Percentiles rank a stretch among this genome's conserved stretches.
phyloP scores from a whole-genome alignment of 2,329 filamentous ascomycete genomes.

The Colletotrichum trifolii region DNA sequence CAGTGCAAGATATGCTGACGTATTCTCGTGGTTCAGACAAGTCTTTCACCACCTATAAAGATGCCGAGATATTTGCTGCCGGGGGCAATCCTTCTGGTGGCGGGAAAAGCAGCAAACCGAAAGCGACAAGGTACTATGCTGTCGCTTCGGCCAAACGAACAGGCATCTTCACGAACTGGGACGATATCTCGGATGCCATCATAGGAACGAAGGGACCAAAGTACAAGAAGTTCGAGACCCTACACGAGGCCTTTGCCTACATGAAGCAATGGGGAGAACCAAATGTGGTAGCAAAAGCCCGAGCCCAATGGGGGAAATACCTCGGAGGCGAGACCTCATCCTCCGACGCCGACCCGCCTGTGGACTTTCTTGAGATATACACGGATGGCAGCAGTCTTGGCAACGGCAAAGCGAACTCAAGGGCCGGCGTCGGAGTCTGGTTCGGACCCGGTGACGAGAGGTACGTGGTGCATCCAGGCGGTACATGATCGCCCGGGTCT shows the following conservation, averaged over 20 bases:
- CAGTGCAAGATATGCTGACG: not conserved
- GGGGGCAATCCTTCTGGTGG: slow-evolving; percentile 42
- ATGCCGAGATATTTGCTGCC: slow-evolving; percentile 82
- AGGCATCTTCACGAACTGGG: slow-evolving; percentile 74
- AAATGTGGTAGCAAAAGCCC: slow-evolving; percentile 56
- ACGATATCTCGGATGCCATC: slow-evolving; percentile 77
- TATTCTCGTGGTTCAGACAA: slow-evolving; percentile 69
- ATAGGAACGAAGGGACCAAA: slow-evolving; percentile 76
- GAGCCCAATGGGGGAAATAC: slow-evolving; percentile 40
- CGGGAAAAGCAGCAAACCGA: slow-evolving; percentile 57
- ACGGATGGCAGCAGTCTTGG: slow-evolving; percentile 72
- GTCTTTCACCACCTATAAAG: slow-evolving; percentile 77
- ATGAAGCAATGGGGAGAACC: slow-evolving; percentile 65
- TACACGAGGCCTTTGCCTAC: slow-evolving; percentile 81
- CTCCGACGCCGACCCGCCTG: slow-evolving; percentile 39
- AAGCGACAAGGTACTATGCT: slow-evolving; percentile 66
- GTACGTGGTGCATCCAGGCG: slow-evolving; percentile 45
- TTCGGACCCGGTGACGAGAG: slow-evolving; percentile 68
- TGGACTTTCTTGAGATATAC: slow-evolving; percentile 59
- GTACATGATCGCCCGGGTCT: not conserved
- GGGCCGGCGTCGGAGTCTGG: slow-evolving; percentile 72
- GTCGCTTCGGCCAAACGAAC: slow-evolving; percentile 69
- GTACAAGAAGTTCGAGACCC: slow-evolving; percentile 76
- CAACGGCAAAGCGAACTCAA: slow-evolving; percentile 67
- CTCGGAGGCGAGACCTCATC: slow-evolving; percentile 6